A percentile compares a stretch with the other conserved stretches of the same genome.
Evolutionary conservation across 2,329 filamentous ascomycete species (phyloP).

Genomic region (Aaosphaeria arxii): DNA sequence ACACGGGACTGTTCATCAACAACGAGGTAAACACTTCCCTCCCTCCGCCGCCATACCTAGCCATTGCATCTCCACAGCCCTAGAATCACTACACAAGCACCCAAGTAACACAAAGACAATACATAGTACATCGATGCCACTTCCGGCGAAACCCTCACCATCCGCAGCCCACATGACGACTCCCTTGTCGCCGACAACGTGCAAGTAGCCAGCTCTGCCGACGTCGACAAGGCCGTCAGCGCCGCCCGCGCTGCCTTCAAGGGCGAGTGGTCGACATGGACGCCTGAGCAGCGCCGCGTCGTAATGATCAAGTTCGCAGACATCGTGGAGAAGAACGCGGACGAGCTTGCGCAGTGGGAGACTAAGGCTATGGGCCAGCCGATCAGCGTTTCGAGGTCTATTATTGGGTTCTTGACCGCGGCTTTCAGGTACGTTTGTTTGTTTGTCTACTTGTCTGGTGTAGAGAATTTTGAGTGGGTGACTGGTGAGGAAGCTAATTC

Average conservation of each 20-base stretch:
- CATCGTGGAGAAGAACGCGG: conserved; percentile 13
- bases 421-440: conserved; percentile 10
- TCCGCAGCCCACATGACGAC: conserved; percentile 19
- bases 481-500: neutral
- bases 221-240: conserved; percentile 19
- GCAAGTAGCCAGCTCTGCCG: conserved; percentile 16
- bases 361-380: conserved; percentile 15
- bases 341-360: conserved; percentile 12
- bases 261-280: conserved; percentile 14
- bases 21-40: conserved; percentile 9
- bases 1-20: conserved; percentile 17
- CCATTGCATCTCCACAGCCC: neutral
- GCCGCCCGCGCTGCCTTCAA: conserved; percentile 16
- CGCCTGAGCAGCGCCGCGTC: conserved; percentile 4
- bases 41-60: no score
- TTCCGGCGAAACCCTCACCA: conserved; percentile 13
- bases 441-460: neutral
- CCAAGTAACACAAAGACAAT: neutral
- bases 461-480: neutral
- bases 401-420: conserved; percentile 6
- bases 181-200: conserved; percentile 17
- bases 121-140: conserved; percentile 18
- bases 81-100: neutral
- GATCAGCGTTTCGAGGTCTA: conserved; percentile 5
- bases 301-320: conserved; percentile 21